Conservation (phyloP, 306 rosid species). For the Astragalus glycyphyllos region DNA sequence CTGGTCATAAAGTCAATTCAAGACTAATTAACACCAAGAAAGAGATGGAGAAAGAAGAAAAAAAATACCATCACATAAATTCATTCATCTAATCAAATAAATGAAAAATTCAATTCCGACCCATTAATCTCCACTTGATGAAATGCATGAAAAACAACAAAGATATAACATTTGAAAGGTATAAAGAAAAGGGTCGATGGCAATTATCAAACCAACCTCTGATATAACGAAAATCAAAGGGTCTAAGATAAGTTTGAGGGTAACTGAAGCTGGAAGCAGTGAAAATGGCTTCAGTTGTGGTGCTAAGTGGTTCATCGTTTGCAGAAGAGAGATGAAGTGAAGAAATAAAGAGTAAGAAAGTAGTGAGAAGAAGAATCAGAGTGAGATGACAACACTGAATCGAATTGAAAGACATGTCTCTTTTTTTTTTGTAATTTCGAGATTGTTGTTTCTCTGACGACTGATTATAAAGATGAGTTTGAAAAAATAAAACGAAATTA, state of each 20-base stretch:
- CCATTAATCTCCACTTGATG: conserved; percentile 39
- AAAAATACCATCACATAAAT: background rate
- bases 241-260: conserved; percentile 62
- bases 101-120: conserved; percentile 38
- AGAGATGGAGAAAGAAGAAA: background rate
- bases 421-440: conserved; percentile 12
- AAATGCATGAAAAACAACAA: conserved; percentile 23
- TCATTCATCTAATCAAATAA: conserved; percentile 5
- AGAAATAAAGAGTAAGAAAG: conserved; percentile 48
- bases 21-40: background rate
- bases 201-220: conserved; percentile 60
- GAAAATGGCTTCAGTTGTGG: conserved; percentile 50
- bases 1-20: background rate
- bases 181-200: conserved; percentile 36
- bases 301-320: conserved; percentile 36
- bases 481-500: no score
- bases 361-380: conserved; percentile 57
- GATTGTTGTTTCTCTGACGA: conserved; percentile 33
- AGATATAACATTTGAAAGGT: conserved; percentile 16
- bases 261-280: conserved; percentile 82
- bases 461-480: no score
- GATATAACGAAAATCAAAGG: conserved; percentile 72
- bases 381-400: conserved; percentile 47
- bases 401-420: conserved; percentile 62
- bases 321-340: conserved; percentile 50